Percentiles rank a stretch among this genome's conserved stretches.
phyloP scores from a whole-genome alignment of 352 stramenopile species.

The Phytophthora pistaciae region DNA sequence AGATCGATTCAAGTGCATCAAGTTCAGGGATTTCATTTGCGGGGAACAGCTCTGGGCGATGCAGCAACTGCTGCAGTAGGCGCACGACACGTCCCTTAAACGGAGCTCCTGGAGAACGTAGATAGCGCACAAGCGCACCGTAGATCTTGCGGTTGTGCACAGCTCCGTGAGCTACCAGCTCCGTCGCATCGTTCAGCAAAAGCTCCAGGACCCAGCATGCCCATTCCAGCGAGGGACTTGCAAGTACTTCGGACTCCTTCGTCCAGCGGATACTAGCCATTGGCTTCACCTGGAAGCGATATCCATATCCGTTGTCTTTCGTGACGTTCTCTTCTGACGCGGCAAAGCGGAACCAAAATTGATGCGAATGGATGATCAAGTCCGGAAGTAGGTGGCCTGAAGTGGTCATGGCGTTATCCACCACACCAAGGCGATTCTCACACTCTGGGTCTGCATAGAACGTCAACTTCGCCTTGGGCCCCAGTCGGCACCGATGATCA shows the following conservation, averaged over 20 bases:
- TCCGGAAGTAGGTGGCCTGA: constrained; percentile 58
- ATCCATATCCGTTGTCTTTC: constrained; percentile 81
- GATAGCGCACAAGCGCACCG: constrained; percentile 79
- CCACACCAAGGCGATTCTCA: constrained; percentile 55
- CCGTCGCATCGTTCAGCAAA: constrained; percentile 77
- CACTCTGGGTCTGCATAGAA: constrained; percentile 83
- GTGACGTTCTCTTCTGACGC: constrained; percentile 68
- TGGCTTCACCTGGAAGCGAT: constrained; percentile 84
- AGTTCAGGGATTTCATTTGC: constrained; percentile 67
- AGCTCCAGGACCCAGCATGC: constrained; percentile 89
- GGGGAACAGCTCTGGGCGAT: constrained; percentile 69
- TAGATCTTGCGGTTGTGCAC: constrained; percentile 89
- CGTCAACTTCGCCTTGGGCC: constrained; percentile 70
- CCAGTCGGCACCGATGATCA: constrained; percentile 79
- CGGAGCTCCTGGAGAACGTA: constrained; percentile 79
- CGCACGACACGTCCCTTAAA: constrained; percentile 85
- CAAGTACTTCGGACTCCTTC: constrained; percentile 82
- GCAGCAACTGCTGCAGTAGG: constrained; percentile 80
- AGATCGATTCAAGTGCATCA: constrained; percentile 68
- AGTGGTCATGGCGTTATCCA: constrained; percentile 59
- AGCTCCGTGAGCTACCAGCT: constrained; percentile 67
- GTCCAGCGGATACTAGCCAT: constrained; percentile 84
- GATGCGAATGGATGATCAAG: constrained; percentile 73
- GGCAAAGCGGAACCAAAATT: constrained; percentile 88
- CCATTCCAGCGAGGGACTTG: constrained; percentile 84